Base-by-base conservation (phyloP, 306 rosid genomes). In the Prosopis cineraria region DNA sequence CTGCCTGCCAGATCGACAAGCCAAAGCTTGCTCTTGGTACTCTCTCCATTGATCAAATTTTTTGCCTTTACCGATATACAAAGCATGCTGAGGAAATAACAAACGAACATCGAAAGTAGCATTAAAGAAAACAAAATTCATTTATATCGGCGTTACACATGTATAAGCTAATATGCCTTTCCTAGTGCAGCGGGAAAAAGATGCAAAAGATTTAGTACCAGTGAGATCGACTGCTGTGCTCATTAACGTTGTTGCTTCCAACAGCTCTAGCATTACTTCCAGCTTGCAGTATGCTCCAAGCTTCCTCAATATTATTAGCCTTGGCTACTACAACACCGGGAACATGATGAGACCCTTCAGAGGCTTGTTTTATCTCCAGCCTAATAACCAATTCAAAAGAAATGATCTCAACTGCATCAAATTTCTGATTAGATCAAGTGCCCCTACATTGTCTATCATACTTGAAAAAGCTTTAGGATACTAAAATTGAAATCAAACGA, bases 1-100 rank as follows among this genome's bases (percentile, higher is more conserved):
- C 98, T 93, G 66, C 98, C 98, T 52, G 96, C 96, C 89, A 93
- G 89, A 86, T 93, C 94, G 74, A 91, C 98, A 62, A 93, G 92
- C 94, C 98, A 93, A 60, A 93, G 98, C 88, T 88, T 93, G 93
- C 98, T 93, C 82, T 85, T 89, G 72, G 94, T 93, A 72, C 93
- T 85, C 73, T 89, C 98, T 0, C 93, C 91, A 75, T 43, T 93
- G 82, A 91, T 66, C 87, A 91, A 84, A 82, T 93, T 91, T 89
- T 93, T 93, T 39, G 96, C 78, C 76, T 69, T 93, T 58, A 93
- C 94, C 87, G 72, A 86, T 75, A 93, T 84, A 77, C 88, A 90
- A 53, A 93, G 94, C 94, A 90, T 82, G 88, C 96, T 93, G 87
- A 69, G 80, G 69, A 76, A 59, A 44, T 80, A 75, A 81, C 17